These are phyloP conservation scores for Prunus fruticosa DNA, from an alignment of 306 rosid genomes.

Conservation along the genomic window DNA sequence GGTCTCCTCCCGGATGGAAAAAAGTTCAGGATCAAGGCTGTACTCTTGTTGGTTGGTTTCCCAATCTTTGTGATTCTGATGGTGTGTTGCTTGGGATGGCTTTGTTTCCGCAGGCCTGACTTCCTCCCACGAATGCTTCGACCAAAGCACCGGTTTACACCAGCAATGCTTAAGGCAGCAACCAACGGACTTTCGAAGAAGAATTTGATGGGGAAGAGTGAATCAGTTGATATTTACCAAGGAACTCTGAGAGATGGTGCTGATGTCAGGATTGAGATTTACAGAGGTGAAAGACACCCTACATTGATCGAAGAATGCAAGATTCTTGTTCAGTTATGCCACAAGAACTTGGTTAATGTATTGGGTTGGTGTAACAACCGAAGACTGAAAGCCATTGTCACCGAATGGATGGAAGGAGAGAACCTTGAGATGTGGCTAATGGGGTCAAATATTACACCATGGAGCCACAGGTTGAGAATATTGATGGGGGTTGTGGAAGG, in stretches of 20 bases:
- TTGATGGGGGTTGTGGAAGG: conserved; percentile 54
- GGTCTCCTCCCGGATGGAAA: conserved; percentile 47
- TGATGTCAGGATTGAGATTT: conserved; percentile 61
- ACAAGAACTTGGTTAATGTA: conserved; percentile 47
- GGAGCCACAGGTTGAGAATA: conserved; percentile 61
- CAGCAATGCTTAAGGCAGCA: conserved; percentile 51
- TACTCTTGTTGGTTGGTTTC: conserved; percentile 47
- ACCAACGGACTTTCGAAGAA: conserved; percentile 43
- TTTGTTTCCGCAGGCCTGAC: conserved; percentile 63
- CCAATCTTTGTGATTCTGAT: conserved; percentile 50
- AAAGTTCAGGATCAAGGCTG: conserved; percentile 38
- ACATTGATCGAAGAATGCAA: conserved; percentile 49
- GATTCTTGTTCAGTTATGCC: conserved; percentile 42
- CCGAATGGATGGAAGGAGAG: conserved; percentile 49
- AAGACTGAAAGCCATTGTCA: conserved; percentile 48
- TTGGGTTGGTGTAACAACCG: conserved; percentile 65
- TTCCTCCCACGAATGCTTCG: conserved; percentile 47
- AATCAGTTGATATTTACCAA: conserved; percentile 50
- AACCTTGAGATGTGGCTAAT: conserved; percentile 48
- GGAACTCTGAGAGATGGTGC: conserved; percentile 58
- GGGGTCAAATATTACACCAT: conserved; percentile 34
- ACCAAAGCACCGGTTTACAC: conserved; percentile 41
- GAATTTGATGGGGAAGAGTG: conserved; percentile 53
- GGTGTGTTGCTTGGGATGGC: conserved; percentile 49
- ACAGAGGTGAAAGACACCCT: conserved; percentile 27